Conservation (phyloP, 805 yeast genomes). For the Ogataea pini region DNA sequence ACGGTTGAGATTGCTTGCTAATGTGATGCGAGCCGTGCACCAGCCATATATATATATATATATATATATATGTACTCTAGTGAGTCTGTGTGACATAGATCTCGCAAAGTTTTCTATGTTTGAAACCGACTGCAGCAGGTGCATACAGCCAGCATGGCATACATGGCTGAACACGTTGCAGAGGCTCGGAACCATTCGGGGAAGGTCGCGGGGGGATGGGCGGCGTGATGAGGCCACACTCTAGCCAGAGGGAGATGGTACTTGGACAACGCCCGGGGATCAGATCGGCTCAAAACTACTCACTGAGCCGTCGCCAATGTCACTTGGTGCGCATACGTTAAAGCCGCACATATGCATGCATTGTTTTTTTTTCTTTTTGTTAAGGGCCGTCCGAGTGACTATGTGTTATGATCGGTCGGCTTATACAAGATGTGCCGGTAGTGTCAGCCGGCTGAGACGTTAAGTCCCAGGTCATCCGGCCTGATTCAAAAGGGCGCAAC, state of each 20-base stretch:
- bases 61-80: background rate
- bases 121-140: conserved; percentile 4
- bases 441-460: background rate
- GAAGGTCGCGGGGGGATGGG: background rate
- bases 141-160: background rate
- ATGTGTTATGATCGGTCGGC: background rate
- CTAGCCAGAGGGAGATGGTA: too few relatives aligned
- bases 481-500: too few relatives aligned
- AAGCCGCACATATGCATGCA: conserved; percentile 4
- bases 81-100: background rate
- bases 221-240: background rate
- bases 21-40: conserved; percentile 1
- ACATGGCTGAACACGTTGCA: background rate
- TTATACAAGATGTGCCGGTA: background rate
- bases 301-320: conserved; percentile 3
- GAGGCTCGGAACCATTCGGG: conserved; percentile 8
- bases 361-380: conserved; percentile 1
- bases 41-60: conserved; percentile 1
- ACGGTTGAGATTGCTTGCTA: conserved; percentile 1
- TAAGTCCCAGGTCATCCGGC: too few relatives aligned
- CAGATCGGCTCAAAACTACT: conserved; percentile 2
- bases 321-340: conserved; percentile 2
- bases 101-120: background rate
- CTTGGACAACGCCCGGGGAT: conserved; percentile 5
- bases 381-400: background rate